A percentile compares a stretch with the other conserved stretches of the same genome.
Evolutionary conservation across 202 grass and related monocot species (phyloP).

Genomic region (Alloteropsis angusta): DNA sequence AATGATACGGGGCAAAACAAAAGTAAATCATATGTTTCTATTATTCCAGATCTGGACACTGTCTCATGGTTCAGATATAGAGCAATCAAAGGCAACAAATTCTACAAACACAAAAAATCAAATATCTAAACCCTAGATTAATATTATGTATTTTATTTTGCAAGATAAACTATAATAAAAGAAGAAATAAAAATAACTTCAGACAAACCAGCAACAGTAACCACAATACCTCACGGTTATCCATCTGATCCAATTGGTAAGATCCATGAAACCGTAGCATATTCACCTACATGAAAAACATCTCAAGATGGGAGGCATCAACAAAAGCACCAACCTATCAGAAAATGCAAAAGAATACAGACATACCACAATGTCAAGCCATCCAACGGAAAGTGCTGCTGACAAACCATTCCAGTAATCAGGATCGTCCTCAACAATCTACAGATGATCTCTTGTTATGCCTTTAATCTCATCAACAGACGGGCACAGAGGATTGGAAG

Average conservation of each 20-base stretch:
- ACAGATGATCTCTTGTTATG: constrained; percentile 4
- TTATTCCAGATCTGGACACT: background rate
- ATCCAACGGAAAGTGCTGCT: constrained; percentile 82
- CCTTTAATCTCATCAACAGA: constrained; percentile 13
- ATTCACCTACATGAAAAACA: constrained; percentile 67
- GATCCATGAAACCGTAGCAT: constrained; percentile 93
- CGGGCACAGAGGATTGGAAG: background rate
- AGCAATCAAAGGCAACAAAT: background rate
- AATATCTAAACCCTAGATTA: background rate
- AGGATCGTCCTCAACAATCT: constrained; percentile 77
- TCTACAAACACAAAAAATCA: background rate
- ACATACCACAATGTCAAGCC: constrained; percentile 87
- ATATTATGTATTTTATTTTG: background rate
- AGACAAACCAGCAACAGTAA: constrained; percentile 28
- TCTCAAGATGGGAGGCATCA: constrained; percentile 15
- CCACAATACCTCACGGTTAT: constrained; percentile 69
- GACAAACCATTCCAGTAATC: constrained; percentile 89
- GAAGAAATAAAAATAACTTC: background rate
- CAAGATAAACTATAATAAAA: background rate
- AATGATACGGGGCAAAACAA: constrained; percentile 16
- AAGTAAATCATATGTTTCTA: background rate
- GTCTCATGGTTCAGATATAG: background rate
- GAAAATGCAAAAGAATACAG: constrained; percentile 21
- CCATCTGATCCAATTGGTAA: constrained; percentile 86
- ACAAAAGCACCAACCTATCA: constrained; percentile 13